Conservation (phyloP, 2,329 filamentous ascomycete genomes). For the Diaporthe citriasiana region DNA sequence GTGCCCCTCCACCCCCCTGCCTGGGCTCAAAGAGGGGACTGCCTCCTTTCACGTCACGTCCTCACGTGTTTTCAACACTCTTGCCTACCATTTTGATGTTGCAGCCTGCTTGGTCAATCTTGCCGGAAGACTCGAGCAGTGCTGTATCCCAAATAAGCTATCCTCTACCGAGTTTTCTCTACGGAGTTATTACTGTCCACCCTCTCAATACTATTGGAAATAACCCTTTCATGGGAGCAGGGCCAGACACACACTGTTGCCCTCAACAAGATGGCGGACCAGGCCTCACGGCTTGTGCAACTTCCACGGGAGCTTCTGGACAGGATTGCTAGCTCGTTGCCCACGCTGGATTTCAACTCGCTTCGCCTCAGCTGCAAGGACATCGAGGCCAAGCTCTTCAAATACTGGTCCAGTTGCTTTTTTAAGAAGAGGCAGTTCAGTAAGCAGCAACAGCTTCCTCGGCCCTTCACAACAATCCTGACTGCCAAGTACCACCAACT, state of each 20-base stretch:
- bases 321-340: slow-evolving; percentile 66
- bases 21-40: not conserved
- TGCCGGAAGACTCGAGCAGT: not conserved
- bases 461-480: slow-evolving; percentile 48
- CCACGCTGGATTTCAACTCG: slow-evolving; percentile 67
- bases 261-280: slow-evolving; percentile 1
- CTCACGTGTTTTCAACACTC: slow-evolving; percentile 9
- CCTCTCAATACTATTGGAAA: not conserved
- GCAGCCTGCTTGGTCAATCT: slow-evolving; percentile 2
- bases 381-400: slow-evolving; percentile 67
- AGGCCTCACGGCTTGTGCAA: slow-evolving; percentile 40
- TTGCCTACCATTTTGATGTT: not conserved
- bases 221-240: not conserved
- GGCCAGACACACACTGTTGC: not conserved
- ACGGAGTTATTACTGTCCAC: not conserved
- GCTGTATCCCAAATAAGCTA: no score
- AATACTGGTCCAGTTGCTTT: slow-evolving; percentile 72
- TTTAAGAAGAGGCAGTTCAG: slow-evolving; percentile 76
- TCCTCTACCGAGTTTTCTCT: no score
- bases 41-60: not conserved
- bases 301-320: slow-evolving; percentile 72
- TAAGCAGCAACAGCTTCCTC: not conserved
- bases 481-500: slow-evolving; percentile 52
- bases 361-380: slow-evolving; percentile 69
- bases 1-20: slow-evolving; percentile 3